Evolutionary conservation across 2,329 filamentous ascomycete species (phyloP).

Genomic region (Pyrenophora seminiperda): DNA sequence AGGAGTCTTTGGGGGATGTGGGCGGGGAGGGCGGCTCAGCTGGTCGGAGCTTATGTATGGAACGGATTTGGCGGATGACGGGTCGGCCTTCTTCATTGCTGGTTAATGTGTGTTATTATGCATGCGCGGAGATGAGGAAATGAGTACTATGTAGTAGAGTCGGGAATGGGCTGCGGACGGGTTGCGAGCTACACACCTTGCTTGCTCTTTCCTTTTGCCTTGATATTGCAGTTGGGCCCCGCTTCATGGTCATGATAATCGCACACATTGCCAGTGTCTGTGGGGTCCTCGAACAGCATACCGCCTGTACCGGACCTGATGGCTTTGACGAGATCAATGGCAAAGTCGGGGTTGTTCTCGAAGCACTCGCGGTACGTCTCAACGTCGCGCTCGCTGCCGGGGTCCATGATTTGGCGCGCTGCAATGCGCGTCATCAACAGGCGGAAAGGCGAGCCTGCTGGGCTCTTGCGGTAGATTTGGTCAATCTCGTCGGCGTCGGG

Average conservation of each 20-base stretch:
- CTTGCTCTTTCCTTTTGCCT: slow-evolving; percentile 42
- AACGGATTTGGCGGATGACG: slow-evolving; percentile 38
- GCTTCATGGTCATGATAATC: slow-evolving; percentile 58
- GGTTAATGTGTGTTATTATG: slow-evolving; percentile 47
- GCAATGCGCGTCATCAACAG: slow-evolving; percentile 59
- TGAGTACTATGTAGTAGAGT: slow-evolving; percentile 10
- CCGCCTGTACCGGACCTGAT: slow-evolving; percentile 57
- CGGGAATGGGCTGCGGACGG: slow-evolving; percentile 14
- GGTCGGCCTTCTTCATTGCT: slow-evolving; percentile 45
- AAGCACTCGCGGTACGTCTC: slow-evolving; percentile 58
- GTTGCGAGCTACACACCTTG: slow-evolving; percentile 44
- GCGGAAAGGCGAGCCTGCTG: slow-evolving; percentile 54
- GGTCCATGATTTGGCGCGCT: slow-evolving; percentile 64
- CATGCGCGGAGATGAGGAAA: slow-evolving; percentile 16
- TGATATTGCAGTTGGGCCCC: slow-evolving; percentile 48
- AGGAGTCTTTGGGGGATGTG: slow-evolving; percentile 30
- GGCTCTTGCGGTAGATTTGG: slow-evolving; percentile 57
- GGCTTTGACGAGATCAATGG: slow-evolving; percentile 59
- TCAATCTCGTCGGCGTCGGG: slow-evolving; percentile 61
- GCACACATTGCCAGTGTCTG: slow-evolving; percentile 51
- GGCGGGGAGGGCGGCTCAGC: slow-evolving; percentile 40
- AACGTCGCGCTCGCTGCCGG: slow-evolving; percentile 56
- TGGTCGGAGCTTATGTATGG: slow-evolving; percentile 37
- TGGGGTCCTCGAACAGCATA: slow-evolving; percentile 59
- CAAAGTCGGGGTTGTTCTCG: slow-evolving; percentile 57